Base-by-base conservation (phyloP, 176 grass and related monocot genomes). In the Saccharum officinarum region DNA sequence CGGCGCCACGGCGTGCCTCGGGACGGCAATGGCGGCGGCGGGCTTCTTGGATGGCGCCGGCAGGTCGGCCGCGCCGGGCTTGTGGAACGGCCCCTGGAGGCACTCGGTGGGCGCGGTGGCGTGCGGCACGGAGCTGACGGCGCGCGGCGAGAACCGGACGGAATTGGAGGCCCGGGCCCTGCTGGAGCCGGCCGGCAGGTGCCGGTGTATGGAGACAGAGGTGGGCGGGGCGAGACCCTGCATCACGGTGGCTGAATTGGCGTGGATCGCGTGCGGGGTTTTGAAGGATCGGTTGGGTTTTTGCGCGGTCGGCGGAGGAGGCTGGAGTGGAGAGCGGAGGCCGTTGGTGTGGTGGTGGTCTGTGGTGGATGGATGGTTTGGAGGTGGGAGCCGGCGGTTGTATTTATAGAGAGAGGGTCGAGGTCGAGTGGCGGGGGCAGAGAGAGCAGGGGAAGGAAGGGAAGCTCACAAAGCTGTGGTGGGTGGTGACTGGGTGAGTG, bases 341-440 rank as follows among this genome's bases (percentile, higher is more conserved):
- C 7, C 1, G 77, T 46, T 11, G 44, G 41, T 23, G 40, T 0
- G 59, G n/a, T 11, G 13, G 57, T 22, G 66, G 22, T 25, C 16
- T 81, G 71, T 14, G 63, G 8, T 66, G 26, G 36, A 9, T 42
- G 70, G 71, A 67, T 77, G 65, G 28, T 44, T 73, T 36, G 18
- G 86, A 17, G 0, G n/a, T 38, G 7, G 20, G 30, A 69, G 62
- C 30, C 10, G 10, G 2, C 10, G 38, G 67, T 63, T 37, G 39
- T 83, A 93, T 95, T 88, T 90, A 92, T 87, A 95, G 86, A 72
- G 80, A 63, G 60, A 14, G 23, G 37, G 37, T 38, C 37, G 37
- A 36, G 49, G 17, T 22, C 6, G 54, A 57, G 54, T 22, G 5
- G 63, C 55, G 10, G 71, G 17, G 63, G 3, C 15, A 67, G 69